Evolutionary conservation across 1,284 basidiomycete genomes (phyloP), one percentile per base, ranked within the genome.

Genomic region (Leccinum huronense): DNA sequence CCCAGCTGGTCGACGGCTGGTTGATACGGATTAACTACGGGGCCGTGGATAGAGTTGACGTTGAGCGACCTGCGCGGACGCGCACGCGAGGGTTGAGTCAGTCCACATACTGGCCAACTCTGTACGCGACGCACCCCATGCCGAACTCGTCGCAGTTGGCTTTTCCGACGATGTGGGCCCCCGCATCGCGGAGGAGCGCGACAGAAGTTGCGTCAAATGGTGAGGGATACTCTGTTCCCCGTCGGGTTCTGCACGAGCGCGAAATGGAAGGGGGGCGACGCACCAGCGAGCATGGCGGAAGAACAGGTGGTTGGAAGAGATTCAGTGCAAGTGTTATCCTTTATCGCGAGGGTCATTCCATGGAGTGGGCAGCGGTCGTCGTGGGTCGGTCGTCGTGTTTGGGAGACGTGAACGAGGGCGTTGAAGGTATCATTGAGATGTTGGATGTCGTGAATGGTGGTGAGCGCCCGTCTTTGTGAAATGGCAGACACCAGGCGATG

Each of bases 101-200:
- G 19, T 38, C 8, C 27, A 3, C 27, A 31, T 31, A 30, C 27
- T 40, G 58, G 30, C 11, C 10, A 0, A 3, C 6, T 51, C 7
- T 13, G 11, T 51, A 13, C 19, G 19, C 19, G 58, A 75, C 81
- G 19, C 66, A 95, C 90, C 97, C 97, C 97, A 99, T 99, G 0
- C 96, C 96, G 77, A 99, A 99, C 76, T 98, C 97, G 75, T 99
- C 97, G 77, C 95, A 95, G 74, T 98, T 98, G 0, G 95, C 91
- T 78, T 97, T 97, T 2, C 94, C 95, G 0, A 90, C 73, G 13
- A 98, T 84, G 9, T 83, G 75, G 0, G 90, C 94, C 1, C 94
- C 95, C 0, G 84, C 82, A 0, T 79, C 67, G 1, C 83, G 79
- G 0, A 99, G 78, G 2, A 87, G 77, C 1, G 78, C 67, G 0